Evolutionary conservation across 2,329 filamentous ascomycete species (phyloP), one percentile per base, ranked within the genome.

Genomic region (Epichloe aotearoae): DNA sequence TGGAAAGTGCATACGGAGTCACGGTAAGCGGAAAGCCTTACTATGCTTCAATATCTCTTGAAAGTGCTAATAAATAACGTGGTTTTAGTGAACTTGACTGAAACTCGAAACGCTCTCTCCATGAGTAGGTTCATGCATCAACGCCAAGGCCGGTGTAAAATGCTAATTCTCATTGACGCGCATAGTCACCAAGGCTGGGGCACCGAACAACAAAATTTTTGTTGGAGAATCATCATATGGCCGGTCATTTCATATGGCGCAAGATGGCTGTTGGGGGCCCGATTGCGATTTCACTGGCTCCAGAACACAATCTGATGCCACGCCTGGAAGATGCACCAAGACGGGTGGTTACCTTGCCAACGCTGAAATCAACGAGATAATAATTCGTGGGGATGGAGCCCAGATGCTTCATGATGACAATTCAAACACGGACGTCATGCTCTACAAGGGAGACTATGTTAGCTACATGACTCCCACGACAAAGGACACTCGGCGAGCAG

Each of bases 151-250:
- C 6, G 23, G 23, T 23, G 23, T 23, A 23, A 23, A 23, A 23
- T 23, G 23, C 23, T 23, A 23, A 23, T 23, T 2, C 6, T 23
- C 5, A 23, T 23, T 23, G 10, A 2, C 34, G 34, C 34, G 1
- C 3, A 37, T 19, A 39, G 46, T 61, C 19, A 63, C 60, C 8
- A 61, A 59, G 40, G 61, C 61, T 2, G 61, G 60, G 3, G 58
- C 59, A 0, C 54, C 57, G 0, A 56, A 58, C 0, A 55, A 57
- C 47, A 64, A 63, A 48, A 43, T 65, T 10, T 46, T 58, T 1
- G 57, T 64, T 0, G 63, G 60, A 1, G 50, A 63, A 1, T 46
- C 52, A 7, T 61, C 57, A 47, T 66, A 63, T 41, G 63, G 61
- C 0, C 54, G 62, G 1, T 55, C 53, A 2, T 66, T 66, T 51